These are phyloP conservation scores for Plasmodium chabaudi DNA, from an alignment of 169 alveolate genomes.

Conservation along the genomic window DNA sequence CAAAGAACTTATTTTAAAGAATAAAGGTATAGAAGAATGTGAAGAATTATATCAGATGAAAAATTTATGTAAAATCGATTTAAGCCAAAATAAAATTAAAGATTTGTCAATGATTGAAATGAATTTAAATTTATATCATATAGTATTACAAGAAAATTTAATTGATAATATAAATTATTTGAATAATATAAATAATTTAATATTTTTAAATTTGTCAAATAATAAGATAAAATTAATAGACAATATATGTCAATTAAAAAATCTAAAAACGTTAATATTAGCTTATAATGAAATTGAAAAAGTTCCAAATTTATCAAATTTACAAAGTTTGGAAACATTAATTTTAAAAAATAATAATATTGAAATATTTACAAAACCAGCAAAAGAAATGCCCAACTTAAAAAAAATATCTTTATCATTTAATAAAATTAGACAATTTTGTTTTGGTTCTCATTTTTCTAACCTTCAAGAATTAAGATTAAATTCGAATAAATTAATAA, in stretches of 20 bases:
- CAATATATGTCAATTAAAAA: slow-evolving; percentile 31
- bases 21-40: slow-evolving; percentile 77
- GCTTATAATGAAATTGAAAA: slow-evolving; percentile 71
- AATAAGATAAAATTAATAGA: slow-evolving; percentile 77
- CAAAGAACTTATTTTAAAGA: slow-evolving; percentile 76
- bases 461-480: slow-evolving; percentile 55
- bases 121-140: slow-evolving; percentile 73
- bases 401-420: slow-evolving; percentile 80
- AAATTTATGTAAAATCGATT: slow-evolving; percentile 67
- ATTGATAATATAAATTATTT: slow-evolving; percentile 77
- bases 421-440: slow-evolving; percentile 77
- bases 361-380: slow-evolving; percentile 77
- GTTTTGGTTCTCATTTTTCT: slow-evolving; percentile 60
- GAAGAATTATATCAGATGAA: slow-evolving; percentile 85
- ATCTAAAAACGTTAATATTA: slow-evolving; percentile 59
- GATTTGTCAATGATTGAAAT: slow-evolving; percentile 64
- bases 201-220: slow-evolving; percentile 78
- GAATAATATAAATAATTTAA: slow-evolving; percentile 76
- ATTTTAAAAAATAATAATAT: slow-evolving; percentile 80
- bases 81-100: slow-evolving; percentile 67
- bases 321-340: slow-evolving; percentile 80
- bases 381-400: slow-evolving; percentile 76
- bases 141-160: slow-evolving; percentile 78
- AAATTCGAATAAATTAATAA: slow-evolving; percentile 45
- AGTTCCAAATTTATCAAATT: slow-evolving; percentile 79